Base-by-base conservation (phyloP, 1,139 yeast genomes). In the Geotrichum restrictum region DNA sequence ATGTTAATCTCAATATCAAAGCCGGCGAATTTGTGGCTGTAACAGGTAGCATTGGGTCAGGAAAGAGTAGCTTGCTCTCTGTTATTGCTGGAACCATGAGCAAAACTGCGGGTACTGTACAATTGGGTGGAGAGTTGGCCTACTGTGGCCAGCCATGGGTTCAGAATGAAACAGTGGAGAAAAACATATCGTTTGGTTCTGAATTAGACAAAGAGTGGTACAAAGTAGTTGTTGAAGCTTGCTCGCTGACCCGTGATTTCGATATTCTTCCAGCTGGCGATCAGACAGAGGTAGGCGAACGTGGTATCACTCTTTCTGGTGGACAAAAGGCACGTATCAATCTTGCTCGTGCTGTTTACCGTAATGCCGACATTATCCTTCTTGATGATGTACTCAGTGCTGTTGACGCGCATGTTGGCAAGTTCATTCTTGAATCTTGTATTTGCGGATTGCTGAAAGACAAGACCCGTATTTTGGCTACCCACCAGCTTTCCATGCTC, bases 311-410 rank as follows among this genome's bases (percentile, higher is more conserved):
- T 0, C 71, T 89, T 41, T 87, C 96, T 2, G 97, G 97, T 55
- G 97, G 97, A 41, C 97, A 89, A 68, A 89, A 89, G 70, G 95
- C 96, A 0, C 77, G 96, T 64, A 79, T 88, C 60, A 84, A 83
- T 61, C 73, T 89, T 55, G 96, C 96, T 1, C 78, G 96, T 62
- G 86, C 95, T 1, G 89, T 86, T 2, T 89, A 89, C 67, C 81
- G 85, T 40, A 74, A 80, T 53, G 72, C 76, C 31, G 88, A 85
- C 55, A 81, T 85, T 40, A 72, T 87, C 21, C 68, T 89, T 54
- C 73, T 89, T 56, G 97, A 89, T 65, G 97, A 89, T 69, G 94
- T 88, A 5, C 74, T 89, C 55, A 82, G 89, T 70, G 97, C 96
- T 1, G 96, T 89, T 13, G 97, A 89, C 73, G 88, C 96, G 7